phyloP scores from a whole-genome alignment of 495 filamentous ascomycete species.

The Neurospora pannonica region DNA sequence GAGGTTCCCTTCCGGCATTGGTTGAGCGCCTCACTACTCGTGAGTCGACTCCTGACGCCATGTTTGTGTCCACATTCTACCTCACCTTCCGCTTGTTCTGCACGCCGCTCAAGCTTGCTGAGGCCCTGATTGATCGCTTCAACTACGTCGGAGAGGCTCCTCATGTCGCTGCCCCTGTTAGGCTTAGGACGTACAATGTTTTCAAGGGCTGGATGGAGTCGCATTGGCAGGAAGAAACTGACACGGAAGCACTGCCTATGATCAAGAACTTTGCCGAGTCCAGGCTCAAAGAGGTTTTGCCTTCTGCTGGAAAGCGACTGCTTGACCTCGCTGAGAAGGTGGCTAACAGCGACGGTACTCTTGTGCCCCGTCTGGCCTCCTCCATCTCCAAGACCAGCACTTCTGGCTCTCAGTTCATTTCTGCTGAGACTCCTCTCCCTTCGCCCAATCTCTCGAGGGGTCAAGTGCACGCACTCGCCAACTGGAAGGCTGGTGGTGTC shows the following conservation, averaged over 20 bases:
- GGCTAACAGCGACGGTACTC: constrained; percentile 58
- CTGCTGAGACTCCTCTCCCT: constrained; percentile 62
- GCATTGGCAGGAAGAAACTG: constrained; percentile 80
- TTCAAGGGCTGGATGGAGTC: constrained; percentile 97
- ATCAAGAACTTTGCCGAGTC: constrained; percentile 73
- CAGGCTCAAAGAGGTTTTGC: constrained; percentile 55
- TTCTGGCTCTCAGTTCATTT: constrained; percentile 56
- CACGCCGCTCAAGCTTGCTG: constrained; percentile 67
- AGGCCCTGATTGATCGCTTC: constrained; percentile 78
- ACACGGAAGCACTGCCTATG: constrained; percentile 60
- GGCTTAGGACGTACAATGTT: constrained; percentile 87
- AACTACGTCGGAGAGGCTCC: constrained; percentile 78
- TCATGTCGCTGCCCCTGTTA: constrained; percentile 65
- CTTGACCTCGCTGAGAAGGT: constrained; percentile 74
- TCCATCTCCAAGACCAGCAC: constrained; percentile 83
- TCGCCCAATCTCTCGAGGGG: constrained; percentile 62
- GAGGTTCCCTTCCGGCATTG: constrained; percentile 81
- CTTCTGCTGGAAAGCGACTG: constrained; percentile 69
- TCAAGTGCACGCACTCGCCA: constrained; percentile 61
- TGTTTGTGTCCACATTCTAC: constrained; percentile 93
- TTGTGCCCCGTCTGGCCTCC: constrained; percentile 80
- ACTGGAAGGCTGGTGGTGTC: constrained; percentile 62
- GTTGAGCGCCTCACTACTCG: constrained; percentile 91
- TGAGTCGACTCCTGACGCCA: constrained; percentile 83
- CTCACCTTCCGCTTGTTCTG: constrained; percentile 95